These are phyloP conservation scores for Talaromyces pinophilus DNA, from an alignment of 2,329 filamentous ascomycete species.

Conservation along the genomic window DNA sequence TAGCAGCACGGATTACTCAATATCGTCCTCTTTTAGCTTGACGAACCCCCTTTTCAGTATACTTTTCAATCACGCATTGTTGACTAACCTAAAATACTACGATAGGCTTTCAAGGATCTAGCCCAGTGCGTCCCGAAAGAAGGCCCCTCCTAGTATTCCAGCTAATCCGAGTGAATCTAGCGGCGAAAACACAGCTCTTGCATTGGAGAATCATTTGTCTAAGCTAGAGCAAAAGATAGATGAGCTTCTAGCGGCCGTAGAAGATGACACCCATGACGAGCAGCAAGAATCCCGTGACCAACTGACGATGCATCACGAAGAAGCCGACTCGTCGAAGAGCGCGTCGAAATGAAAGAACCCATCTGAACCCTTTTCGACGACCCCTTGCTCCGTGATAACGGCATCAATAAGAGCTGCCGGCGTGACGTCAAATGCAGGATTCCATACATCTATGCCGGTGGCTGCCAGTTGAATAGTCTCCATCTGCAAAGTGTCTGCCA, in stretches of 20 bases:
- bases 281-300: conserved; percentile 5
- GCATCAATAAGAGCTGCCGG: conserved; percentile 86
- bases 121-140: conserved; percentile 28
- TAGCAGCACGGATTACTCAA: neutral
- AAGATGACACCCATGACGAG: conserved; percentile 16
- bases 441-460: conserved; percentile 82
- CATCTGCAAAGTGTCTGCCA: conserved; percentile 47
- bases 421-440: conserved; percentile 95
- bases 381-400: conserved; percentile 88
- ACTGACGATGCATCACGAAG: conserved; percentile 19
- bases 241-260: conserved; percentile 32
- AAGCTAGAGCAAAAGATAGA: conserved; percentile 57
- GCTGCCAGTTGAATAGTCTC: conserved; percentile 78
- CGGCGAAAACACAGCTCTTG: conserved; percentile 58
- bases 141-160: neutral
- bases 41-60: neutral
- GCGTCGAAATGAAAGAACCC: conserved; percentile 65
- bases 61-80: neutral
- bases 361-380: conserved; percentile 72
- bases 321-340: conserved; percentile 30
- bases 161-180: conserved; percentile 32
- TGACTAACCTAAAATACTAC: conserved; percentile 9
- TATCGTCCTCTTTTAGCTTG: neutral
- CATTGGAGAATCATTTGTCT: conserved; percentile 57
- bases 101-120: conserved; percentile 37